Conservation (phyloP, 1,284 basidiomycete species). For the Thecaphora thlaspeos region DNA sequence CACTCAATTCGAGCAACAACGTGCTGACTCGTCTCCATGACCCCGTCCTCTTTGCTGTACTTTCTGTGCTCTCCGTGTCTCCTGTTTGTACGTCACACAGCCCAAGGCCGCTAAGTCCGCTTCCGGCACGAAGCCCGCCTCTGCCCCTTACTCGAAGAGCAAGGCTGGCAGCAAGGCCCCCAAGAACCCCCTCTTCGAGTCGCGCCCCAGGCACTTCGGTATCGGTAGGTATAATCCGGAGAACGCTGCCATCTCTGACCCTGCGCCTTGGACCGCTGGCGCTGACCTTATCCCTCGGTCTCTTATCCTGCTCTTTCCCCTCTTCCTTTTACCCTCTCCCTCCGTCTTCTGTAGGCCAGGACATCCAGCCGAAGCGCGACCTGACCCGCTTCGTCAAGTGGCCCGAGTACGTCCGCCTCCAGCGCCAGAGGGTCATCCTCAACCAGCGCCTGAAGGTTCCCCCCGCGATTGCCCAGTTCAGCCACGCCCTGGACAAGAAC, state of each 20-base stretch:
- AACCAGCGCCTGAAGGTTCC: slow-evolving; percentile 98
- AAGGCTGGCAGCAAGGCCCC: slow-evolving; percentile 61
- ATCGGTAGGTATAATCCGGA: slow-evolving; percentile 70
- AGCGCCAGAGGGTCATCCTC: slow-evolving; percentile 98
- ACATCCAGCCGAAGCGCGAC: slow-evolving; percentile 86
- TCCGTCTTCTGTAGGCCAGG: slow-evolving; percentile 70
- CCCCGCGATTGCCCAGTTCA: slow-evolving; percentile 96
- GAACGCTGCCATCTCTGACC: too few species aligned
- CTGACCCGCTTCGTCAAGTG: slow-evolving; percentile 98
- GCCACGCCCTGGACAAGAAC: slow-evolving; percentile 98
- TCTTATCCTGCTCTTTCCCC: background rate
- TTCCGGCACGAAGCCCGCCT: slow-evolving; percentile 52
- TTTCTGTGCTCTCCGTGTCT: slow-evolving; percentile 4
- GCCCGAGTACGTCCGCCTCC: slow-evolving; percentile 97
- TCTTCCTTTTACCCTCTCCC: background rate
- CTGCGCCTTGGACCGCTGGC: too few species aligned
- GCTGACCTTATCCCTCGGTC: too few species aligned
- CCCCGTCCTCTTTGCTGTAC: slow-evolving; percentile 21
- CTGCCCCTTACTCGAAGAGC: slow-evolving; percentile 53
- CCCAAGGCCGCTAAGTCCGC: slow-evolving; percentile 54
- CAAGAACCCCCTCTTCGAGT: slow-evolving; percentile 96
- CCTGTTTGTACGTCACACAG: slow-evolving; percentile 23
- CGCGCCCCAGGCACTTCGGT: slow-evolving; percentile 85
- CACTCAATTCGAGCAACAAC: slow-evolving; percentile 27
- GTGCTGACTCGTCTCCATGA: slow-evolving; percentile 57